Evolutionary conservation across 2,329 filamentous ascomycete genomes (phyloP).

Genomic region (Thermoascus crustaceus): DNA sequence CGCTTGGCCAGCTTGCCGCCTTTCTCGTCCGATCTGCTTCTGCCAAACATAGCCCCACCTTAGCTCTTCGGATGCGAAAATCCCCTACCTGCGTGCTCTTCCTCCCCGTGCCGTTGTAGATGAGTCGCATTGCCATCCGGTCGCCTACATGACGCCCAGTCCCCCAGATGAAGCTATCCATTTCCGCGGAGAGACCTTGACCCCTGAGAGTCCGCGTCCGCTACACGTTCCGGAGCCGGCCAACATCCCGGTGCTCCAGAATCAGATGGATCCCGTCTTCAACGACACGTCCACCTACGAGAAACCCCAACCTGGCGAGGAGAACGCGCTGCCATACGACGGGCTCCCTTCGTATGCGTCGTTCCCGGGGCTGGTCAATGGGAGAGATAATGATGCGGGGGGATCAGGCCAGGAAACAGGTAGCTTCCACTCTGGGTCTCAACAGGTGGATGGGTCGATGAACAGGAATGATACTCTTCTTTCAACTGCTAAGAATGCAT

Average conservation of each 20-base stretch:
- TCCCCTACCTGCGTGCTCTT: constrained; percentile 12
- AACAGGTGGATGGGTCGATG: constrained; percentile 16
- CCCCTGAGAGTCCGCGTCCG: constrained; percentile 63
- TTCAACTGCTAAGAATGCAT: constrained; percentile 15
- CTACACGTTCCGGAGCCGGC: constrained; percentile 59
- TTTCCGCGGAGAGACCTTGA: constrained; percentile 57
- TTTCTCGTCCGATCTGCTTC: constrained; percentile 1
- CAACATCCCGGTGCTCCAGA: constrained; percentile 61
- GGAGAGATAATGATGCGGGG: constrained; percentile 1
- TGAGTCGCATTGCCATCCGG: constrained; percentile 29
- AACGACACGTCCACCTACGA: constrained; percentile 57
- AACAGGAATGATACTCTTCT: constrained; percentile 20
- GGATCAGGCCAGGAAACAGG: constrained; percentile 18
- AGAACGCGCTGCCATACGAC: constrained; percentile 11
- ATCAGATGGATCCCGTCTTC: constrained; percentile 64
- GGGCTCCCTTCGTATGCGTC: constrained; percentile 8
- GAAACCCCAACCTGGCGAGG: constrained; percentile 28
- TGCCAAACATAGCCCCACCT: constrained; percentile 28
- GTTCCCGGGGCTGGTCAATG: constrained; percentile 1
- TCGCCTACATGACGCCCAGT: constrained; percentile 48
- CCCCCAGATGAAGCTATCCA: constrained; percentile 44
- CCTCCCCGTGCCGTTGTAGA: constrained; percentile 23
- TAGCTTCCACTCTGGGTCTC: constrained; percentile 24
- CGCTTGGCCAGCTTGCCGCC: neutral
- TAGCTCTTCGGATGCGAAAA: constrained; percentile 28